These are phyloP conservation scores for Ophioceras dolichostomum DNA, from an alignment of 2,329 filamentous ascomycete genomes.

Conservation along the genomic window DNA sequence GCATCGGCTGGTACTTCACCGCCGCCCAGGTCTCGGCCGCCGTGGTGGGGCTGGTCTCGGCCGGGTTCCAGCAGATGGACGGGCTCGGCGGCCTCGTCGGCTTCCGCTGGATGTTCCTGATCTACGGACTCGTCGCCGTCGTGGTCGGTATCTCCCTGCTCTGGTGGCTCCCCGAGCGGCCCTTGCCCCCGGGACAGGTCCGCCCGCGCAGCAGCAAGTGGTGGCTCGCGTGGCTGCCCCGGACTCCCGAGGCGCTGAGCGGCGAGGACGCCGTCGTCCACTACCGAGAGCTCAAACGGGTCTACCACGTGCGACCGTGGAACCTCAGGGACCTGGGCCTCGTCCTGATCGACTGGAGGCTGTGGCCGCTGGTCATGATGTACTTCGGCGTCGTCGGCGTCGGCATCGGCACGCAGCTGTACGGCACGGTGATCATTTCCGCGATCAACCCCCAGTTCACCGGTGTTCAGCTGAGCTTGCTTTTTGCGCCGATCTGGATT, in stretches of 20 bases:
- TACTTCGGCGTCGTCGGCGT: slow-evolving; percentile 93
- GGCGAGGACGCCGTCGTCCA: slow-evolving; percentile 72
- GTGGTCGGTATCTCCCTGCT: slow-evolving; percentile 61
- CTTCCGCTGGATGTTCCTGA: slow-evolving; percentile 85
- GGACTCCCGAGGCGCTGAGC: slow-evolving; percentile 55
- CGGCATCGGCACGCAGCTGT: slow-evolving; percentile 80
- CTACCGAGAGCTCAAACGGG: slow-evolving; percentile 69
- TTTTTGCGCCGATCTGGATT: slow-evolving; percentile 89
- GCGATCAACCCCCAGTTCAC: slow-evolving; percentile 64
- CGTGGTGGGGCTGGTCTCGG: slow-evolving; percentile 79
- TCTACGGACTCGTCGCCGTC: slow-evolving; percentile 69
- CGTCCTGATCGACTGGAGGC: slow-evolving; percentile 73
- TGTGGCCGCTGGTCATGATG: slow-evolving; percentile 81
- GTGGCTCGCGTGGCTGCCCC: slow-evolving; percentile 55
- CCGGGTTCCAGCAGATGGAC: slow-evolving; percentile 88
- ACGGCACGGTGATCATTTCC: slow-evolving; percentile 76
- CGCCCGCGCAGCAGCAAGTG: slow-evolving; percentile 32
- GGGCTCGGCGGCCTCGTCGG: slow-evolving; percentile 63
- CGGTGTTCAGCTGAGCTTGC: slow-evolving; percentile 62
- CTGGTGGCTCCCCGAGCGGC: slow-evolving; percentile 86
- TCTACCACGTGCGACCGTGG: slow-evolving; percentile 70
- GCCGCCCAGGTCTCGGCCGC: slow-evolving; percentile 81
- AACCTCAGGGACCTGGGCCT: slow-evolving; percentile 53
- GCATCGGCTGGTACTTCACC: slow-evolving; percentile 79
- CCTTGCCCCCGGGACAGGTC: slow-evolving; percentile 57